Percentiles rank a stretch among this genome's conserved stretches.
phyloP scores from a whole-genome alignment of 495 filamentous ascomycete genomes.

The Annulohypoxylon stygium region DNA sequence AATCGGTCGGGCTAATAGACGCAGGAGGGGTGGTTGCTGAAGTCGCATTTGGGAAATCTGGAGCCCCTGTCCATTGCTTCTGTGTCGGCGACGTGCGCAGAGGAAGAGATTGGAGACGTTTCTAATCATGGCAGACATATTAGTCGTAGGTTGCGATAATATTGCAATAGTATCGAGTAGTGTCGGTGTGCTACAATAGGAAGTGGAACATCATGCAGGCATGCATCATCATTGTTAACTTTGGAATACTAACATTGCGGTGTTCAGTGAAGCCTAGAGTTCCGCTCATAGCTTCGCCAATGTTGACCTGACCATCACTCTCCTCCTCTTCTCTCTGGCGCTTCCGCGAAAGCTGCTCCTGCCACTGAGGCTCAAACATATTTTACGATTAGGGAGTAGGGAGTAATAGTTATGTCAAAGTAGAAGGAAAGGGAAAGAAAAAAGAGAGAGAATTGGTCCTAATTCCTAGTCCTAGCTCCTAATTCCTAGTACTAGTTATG shows the following conservation, averaged over 20 bases:
- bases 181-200: background rate
- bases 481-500: background rate
- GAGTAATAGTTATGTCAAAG: background rate
- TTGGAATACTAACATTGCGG: constrained; percentile 56
- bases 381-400: constrained; percentile 11
- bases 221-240: background rate
- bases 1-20: constrained; percentile 54
- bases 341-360: constrained; percentile 46
- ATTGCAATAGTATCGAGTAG: background rate
- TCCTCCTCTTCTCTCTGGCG: constrained; percentile 45
- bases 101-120: constrained; percentile 62
- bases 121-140: constrained; percentile 48
- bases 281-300: constrained; percentile 38
- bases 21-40: constrained; percentile 37
- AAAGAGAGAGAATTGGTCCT: background rate
- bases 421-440: constrained; percentile 4
- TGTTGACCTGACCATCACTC: constrained; percentile 15
- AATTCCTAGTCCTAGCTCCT: background rate
- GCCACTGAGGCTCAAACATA: constrained; percentile 47
- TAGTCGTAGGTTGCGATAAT: constrained; percentile 2
- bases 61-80: constrained; percentile 55
- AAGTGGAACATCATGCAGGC: background rate
- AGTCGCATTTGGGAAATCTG: constrained; percentile 47
- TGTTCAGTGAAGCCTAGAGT: constrained; percentile 62
- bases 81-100: constrained; percentile 58